phyloP scores from a whole-genome alignment of 345 rosid species.

The Aurinia saxatilis region DNA sequence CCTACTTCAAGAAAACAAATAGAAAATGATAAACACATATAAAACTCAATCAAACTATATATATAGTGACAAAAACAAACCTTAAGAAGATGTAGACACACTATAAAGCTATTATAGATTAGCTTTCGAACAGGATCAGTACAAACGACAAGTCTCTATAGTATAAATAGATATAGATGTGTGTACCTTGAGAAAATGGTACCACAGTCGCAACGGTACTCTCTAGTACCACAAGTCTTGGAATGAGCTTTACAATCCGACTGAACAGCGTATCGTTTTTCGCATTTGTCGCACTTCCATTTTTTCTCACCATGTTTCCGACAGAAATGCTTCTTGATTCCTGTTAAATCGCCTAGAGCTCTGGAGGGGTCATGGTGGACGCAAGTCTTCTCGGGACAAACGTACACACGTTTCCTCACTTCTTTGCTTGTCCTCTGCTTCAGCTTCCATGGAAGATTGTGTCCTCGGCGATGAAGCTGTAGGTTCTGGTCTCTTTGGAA shows the following conservation, averaged over 20 bases:
- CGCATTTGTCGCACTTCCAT: conserved; percentile 97
- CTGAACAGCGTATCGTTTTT: conserved; percentile 86
- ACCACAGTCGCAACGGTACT: conserved; percentile 94
- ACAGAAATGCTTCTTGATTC: conserved; percentile 92
- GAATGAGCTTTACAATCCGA: conserved; percentile 99
- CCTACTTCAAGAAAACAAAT: conserved; percentile 19
- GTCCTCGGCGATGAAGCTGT: conserved; percentile 91
- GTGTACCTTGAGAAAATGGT: conserved; percentile 82
- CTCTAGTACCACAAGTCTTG: conserved; percentile 94
- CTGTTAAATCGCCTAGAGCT: conserved; percentile 98
- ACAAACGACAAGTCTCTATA: not conserved
- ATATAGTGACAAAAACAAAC: conserved; percentile 6
- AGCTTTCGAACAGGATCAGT: conserved; percentile 2
- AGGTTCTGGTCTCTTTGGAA: conserved; percentile 97
- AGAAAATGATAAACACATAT: conserved; percentile 11
- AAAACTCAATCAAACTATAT: not conserved
- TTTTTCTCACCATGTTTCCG: conserved; percentile 98
- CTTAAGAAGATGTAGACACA: not conserved
- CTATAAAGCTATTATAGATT: not conserved
- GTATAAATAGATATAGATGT: not conserved
- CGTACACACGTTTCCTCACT: conserved; percentile 78
- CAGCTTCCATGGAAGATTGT: conserved; percentile 99
- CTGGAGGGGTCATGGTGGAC: conserved; percentile 87
- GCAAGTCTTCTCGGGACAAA: conserved; percentile 86
- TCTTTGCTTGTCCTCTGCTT: conserved; percentile 93